Conservation (phyloP, 1,284 basidiomycete genomes). For the Pascua guehoae region DNA sequence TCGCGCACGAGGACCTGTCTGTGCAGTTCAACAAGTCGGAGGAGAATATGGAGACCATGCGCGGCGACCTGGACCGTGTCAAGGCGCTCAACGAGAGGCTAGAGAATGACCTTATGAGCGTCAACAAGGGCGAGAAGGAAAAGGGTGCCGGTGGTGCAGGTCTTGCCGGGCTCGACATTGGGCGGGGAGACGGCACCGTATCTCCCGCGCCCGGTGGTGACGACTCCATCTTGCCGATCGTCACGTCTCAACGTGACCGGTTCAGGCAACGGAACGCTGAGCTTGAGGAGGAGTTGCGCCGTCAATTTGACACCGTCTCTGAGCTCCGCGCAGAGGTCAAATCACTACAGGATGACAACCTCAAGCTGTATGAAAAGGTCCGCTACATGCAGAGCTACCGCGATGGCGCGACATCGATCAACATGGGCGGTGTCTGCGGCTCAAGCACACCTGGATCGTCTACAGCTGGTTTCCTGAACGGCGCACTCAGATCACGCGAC, state of each 20-base stretch:
- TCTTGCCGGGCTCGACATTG: conserved; percentile 69
- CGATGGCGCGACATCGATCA: conserved; percentile 45
- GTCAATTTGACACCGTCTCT: conserved; percentile 87
- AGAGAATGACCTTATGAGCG: conserved; percentile 80
- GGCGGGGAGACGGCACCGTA: conserved; percentile 51
- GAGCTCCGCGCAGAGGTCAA: conserved; percentile 85
- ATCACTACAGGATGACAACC: conserved; percentile 81
- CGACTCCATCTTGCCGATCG: conserved; percentile 88
- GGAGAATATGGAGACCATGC: conserved; percentile 59
- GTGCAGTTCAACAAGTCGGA: conserved; percentile 60
- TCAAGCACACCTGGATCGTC: conserved; percentile 12
- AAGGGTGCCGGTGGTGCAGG: conserved; percentile 38
- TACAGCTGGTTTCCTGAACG: conserved; percentile 29
- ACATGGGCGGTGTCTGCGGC: neutral
- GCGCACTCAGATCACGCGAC: conserved; percentile 42
- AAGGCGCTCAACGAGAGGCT: conserved; percentile 77
- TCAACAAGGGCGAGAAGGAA: conserved; percentile 54
- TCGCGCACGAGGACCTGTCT: conserved; percentile 75
- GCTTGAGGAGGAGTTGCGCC: conserved; percentile 93
- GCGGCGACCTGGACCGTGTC: conserved; percentile 70
- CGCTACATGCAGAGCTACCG: conserved; percentile 93
- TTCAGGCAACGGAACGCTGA: conserved; percentile 94
- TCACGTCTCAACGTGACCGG: conserved; percentile 91
- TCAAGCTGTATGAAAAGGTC: conserved; percentile 94
- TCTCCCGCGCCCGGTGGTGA: conserved; percentile 58